Base-by-base conservation (phyloP, 768 basidiomycete species). In the Rhodotorula kratochvilovae region DNA sequence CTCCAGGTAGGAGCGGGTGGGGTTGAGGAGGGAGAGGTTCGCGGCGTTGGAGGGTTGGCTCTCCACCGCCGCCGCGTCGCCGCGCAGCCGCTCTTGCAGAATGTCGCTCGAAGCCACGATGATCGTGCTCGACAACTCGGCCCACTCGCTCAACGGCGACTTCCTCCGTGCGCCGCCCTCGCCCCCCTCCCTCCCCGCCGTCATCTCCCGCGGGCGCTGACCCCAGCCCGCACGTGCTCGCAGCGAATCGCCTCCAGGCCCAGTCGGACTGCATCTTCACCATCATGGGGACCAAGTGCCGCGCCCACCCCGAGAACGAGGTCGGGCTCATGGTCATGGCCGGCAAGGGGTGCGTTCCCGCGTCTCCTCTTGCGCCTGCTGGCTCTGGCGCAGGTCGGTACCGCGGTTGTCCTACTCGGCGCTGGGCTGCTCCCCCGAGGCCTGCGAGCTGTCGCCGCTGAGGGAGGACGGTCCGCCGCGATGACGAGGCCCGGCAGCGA, bases 251-350 rank as follows among this genome's bases (percentile, higher is more conserved):
- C 72, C 92, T 92, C 78, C 88, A 89, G 43, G 92, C 94, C 2
- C 96, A 98, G 81, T 82, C 88, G 13, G 93, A 98, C 81, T 91
- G 95, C 4, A 90, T 94, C 74, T 92, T 86, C 67, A 86, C 88
- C 67, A 85, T 97, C 77, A 93, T 96, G 81, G 88, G 89, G 79
- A 88, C 91, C 63, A 99, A 99, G 85, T 89, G 89, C 76, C 89
- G 91, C 79, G 89, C 92, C 35, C 98, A 99, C 82, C 92, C 95
- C 27, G 96, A 99, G 83, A 97, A 90, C 81, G 92, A 92, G 19
- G 94, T 97, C 53, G 96, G 96, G 10, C 83, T 97, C 53, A 96
- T 99, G 94, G 91, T 92, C 39, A 95, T 95, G 92, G 95, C 92
- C 23, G 90, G 92, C 66, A 96, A 96, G 81, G 89, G 89, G 95